phyloP scores from a whole-genome alignment of 805 yeast genomes.

The Spathaspora hagerdaliae region DNA sequence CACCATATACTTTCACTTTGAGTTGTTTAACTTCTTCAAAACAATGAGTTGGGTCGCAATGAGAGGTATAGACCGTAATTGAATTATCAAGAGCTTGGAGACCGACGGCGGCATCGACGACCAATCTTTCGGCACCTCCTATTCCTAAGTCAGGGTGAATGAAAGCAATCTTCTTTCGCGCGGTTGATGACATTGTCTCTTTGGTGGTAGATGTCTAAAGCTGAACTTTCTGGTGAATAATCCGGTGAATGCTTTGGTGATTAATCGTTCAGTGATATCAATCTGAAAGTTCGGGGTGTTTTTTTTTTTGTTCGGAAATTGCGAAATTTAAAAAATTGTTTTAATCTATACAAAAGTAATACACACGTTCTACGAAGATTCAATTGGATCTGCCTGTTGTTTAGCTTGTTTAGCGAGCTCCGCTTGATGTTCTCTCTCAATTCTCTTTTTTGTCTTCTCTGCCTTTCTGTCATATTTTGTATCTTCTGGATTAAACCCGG shows the following conservation, averaged over 20 bases:
- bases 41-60: constrained; percentile 82
- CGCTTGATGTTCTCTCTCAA: constrained; percentile 31
- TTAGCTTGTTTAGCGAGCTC: background rate
- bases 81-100: constrained; percentile 63
- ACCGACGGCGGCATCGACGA: constrained; percentile 92
- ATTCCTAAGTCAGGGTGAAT: constrained; percentile 96
- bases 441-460: constrained; percentile 48
- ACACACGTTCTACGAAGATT: no score
- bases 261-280: no score
- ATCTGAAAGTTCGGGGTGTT: no score
- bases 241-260: no score
- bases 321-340: no score
- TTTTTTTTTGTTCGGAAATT: no score
- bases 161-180: constrained; percentile 60
- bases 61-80: constrained; percentile 78
- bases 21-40: constrained; percentile 79
- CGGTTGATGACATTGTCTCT: no score
- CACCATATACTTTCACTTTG: constrained; percentile 73
- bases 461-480: constrained; percentile 63
- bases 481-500: constrained; percentile 89
- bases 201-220: no score
- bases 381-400: no score
- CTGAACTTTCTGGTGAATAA: no score
- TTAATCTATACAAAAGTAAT: no score
- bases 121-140: constrained; percentile 96